A percentile compares a stretch with the other conserved stretches of the same genome.
Evolutionary conservation across 1,284 basidiomycete species (phyloP).

Genomic region (Rhodotorula sp.): DNA sequence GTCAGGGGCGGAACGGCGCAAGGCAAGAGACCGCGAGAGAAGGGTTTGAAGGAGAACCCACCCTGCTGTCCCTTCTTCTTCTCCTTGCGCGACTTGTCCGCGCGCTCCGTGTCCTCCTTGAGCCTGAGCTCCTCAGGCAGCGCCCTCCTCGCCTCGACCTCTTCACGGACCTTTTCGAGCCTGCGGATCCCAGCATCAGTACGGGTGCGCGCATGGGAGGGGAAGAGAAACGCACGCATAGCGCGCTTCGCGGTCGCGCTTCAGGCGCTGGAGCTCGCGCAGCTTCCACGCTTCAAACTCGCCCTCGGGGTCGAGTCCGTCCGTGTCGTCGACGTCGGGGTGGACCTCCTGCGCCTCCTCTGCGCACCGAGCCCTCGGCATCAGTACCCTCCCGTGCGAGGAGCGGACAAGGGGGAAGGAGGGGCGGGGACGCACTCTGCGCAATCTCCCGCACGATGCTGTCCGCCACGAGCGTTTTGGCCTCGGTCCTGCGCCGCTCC

Average conservation of each 20-base stretch:
- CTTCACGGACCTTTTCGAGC: constrained; percentile 79
- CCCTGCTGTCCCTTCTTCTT: constrained; percentile 71
- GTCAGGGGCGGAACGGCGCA: too few relatives aligned
- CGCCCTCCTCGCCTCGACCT: constrained; percentile 84
- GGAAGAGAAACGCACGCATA: constrained; percentile 37
- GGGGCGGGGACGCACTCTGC: constrained; percentile 63
- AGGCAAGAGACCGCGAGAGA: neutral
- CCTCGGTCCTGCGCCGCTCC: constrained; percentile 61
- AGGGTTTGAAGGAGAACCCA: neutral
- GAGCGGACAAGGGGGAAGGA: neutral
- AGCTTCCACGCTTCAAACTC: constrained; percentile 97
- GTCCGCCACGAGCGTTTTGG: constrained; percentile 82
- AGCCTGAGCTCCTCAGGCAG: constrained; percentile 89
- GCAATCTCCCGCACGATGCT: constrained; percentile 79
- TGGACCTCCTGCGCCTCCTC: constrained; percentile 80
- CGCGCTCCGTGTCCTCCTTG: constrained; percentile 84
- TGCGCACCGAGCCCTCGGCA: constrained; percentile 49
- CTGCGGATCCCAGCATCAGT: constrained; percentile 8
- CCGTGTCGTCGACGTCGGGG: constrained; percentile 91
- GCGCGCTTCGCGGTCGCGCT: constrained; percentile 81
- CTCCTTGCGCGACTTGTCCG: constrained; percentile 73
- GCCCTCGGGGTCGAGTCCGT: constrained; percentile 81
- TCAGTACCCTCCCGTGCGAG: neutral
- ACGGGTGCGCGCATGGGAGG: neutral
- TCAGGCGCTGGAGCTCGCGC: constrained; percentile 85